Evolutionary conservation across 1,284 basidiomycete genomes (phyloP), one percentile per base, ranked within the genome.

Genomic region (Irpex rosettiformis): DNA sequence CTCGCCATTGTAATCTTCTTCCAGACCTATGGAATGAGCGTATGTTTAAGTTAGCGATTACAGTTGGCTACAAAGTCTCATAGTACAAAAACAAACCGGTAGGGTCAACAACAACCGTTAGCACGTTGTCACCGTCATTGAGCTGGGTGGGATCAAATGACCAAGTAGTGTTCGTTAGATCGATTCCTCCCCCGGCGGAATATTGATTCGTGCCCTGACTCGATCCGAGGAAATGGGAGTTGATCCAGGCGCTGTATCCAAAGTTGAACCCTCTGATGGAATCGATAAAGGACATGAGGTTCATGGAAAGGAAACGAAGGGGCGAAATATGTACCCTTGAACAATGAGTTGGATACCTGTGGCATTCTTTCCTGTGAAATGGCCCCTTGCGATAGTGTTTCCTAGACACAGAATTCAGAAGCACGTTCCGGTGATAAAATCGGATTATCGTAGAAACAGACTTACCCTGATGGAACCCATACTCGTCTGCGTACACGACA

Each of bases 221-320:
- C 5, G 75, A 77, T 7, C 78, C 78, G 3, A 81, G 66, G 69
- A 78, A 79, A 21, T 71, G 67, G 1, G 67, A 69, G 64, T 81
- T 81, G 28, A 81, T 59, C 68, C 76, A 81, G 0, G 69, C 76
- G n/a, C 74, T 75, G 58, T 76, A 78, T 0, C 76, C 78, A 56
- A 75, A 79, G 2, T 74, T 77, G 62, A 70, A 75, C 13, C 78
- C 78, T 11, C 79, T 77, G 51, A 33, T 30, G 52, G n/a, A n/a
- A n/a, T n/a, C n/a, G 21, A 10, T 4, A 37, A 37, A 4, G 33
- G 33, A 42, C 52, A 28, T 53, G 53, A 40, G 52, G 27, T n/a
- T 43, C 10, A 21, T 18, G 11, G 56, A 52, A 53, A 13, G 11
- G 52, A 24, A 18, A 27, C 21, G 48, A 11, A 24, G 37, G 3